Percentiles rank a stretch among this genome's conserved stretches.
Evolutionary conservation across 2,329 filamentous ascomycete species (phyloP).

Genomic region (Penicillium sp.): DNA sequence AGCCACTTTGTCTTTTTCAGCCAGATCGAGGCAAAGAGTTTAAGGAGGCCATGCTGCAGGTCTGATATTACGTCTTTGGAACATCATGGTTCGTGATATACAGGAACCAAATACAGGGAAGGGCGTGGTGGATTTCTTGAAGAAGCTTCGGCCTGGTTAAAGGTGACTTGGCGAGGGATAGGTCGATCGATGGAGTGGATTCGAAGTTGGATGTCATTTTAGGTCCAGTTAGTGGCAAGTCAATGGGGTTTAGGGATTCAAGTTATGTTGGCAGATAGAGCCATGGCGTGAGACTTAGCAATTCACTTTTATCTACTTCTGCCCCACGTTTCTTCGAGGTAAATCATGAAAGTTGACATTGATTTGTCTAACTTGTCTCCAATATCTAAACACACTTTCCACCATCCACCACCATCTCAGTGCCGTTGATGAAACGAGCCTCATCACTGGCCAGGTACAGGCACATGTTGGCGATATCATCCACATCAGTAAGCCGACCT

Average conservation of each 20-base stretch:
- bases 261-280: not conserved
- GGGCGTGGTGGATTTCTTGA: constrained; percentile 25
- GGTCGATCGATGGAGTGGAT: constrained; percentile 53
- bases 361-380: not conserved
- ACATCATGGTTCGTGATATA: constrained; percentile 28
- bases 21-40: not conserved
- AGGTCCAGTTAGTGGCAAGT: not conserved
- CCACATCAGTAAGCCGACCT: constrained; percentile 44
- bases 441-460: constrained; percentile 71
- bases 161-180: constrained; percentile 35
- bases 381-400: constrained; percentile 43
- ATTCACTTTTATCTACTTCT: no score
- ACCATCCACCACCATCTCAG: constrained; percentile 67
- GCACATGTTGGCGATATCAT: constrained; percentile 69
- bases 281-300: not conserved
- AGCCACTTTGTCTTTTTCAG: not conserved
- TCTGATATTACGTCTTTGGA: constrained; percentile 16
- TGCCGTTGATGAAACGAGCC: constrained; percentile 68
- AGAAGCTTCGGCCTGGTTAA: not conserved
- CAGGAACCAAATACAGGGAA: constrained; percentile 28
- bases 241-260: not conserved
- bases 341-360: not conserved
- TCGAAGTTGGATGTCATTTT: constrained; percentile 14
- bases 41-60: constrained; percentile 14
- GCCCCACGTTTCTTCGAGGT: not conserved